Percentiles rank a stretch among this genome's conserved stretches.
Evolutionary conservation across 345 rosid species (phyloP).

Genomic region (Isatis tinctoria): DNA sequence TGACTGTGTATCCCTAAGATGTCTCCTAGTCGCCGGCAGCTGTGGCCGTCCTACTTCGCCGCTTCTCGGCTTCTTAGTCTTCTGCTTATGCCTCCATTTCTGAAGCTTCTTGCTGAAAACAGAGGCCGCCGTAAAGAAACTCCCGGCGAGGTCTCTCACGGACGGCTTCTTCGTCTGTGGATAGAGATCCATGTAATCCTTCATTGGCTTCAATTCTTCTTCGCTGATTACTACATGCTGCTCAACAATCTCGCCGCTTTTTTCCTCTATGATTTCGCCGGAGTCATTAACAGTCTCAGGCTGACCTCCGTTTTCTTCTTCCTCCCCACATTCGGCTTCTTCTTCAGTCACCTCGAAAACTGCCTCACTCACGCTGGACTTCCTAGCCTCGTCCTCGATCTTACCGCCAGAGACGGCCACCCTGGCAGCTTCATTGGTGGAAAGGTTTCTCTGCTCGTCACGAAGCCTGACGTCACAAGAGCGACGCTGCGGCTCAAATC

Average conservation of each 20-base stretch:
- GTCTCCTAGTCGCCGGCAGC: constrained; percentile 47
- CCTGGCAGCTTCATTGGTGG: constrained; percentile 23
- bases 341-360: constrained; percentile 46
- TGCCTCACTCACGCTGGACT: constrained; percentile 36
- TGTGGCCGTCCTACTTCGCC: constrained; percentile 39
- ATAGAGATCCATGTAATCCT: constrained; percentile 91
- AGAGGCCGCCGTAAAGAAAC: constrained; percentile 93
- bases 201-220: constrained; percentile 75
- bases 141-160: constrained; percentile 54
- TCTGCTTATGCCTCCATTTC: constrained; percentile 92
- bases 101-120: constrained; percentile 92
- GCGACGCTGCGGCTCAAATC: constrained; percentile 84
- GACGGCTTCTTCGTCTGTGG: constrained; percentile 48
- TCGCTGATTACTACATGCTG: constrained; percentile 38
- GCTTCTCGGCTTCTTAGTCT: constrained; percentile 56
- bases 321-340: constrained; percentile 34
- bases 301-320: not conserved
- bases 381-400: constrained; percentile 43
- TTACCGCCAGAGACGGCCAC: constrained; percentile 11
- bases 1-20: constrained; percentile 76
- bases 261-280: constrained; percentile 39
- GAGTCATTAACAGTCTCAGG: constrained; percentile 35
- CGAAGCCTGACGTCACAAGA: constrained; percentile 93
- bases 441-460: constrained; percentile 50
- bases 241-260: constrained; percentile 44